phyloP scores from a whole-genome alignment of 345 rosid genomes.

The Murraya koenigii region DNA sequence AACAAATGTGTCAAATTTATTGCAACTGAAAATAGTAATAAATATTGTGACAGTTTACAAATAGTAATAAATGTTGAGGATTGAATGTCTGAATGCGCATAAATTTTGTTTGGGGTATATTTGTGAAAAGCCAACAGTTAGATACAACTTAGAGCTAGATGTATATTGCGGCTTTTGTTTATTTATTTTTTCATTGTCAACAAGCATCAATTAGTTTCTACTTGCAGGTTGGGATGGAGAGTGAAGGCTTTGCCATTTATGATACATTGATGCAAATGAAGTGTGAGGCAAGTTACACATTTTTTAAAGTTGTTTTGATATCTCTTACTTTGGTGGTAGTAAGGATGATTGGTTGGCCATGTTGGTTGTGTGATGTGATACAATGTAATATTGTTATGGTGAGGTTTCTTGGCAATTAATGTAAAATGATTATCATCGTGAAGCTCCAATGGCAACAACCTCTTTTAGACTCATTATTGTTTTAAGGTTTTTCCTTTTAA shows the following conservation, averaged over 20 bases:
- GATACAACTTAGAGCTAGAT: background rate
- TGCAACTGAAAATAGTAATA: background rate
- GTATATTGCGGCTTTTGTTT: background rate
- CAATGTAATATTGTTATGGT: background rate
- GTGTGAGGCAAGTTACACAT: constrained; percentile 44
- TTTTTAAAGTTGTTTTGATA: background rate
- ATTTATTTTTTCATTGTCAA: background rate
- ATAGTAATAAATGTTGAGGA: background rate
- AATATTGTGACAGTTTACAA: background rate
- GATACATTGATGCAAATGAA: constrained; percentile 75
- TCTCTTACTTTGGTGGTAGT: constrained; percentile 2
- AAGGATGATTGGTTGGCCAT: background rate
- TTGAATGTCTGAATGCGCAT: background rate
- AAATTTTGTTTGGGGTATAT: background rate
- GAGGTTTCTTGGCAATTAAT: background rate
- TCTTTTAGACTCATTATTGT: background rate
- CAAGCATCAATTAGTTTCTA: background rate
- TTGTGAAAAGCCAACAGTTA: background rate
- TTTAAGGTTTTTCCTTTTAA: background rate
- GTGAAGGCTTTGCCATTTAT: constrained; percentile 90
- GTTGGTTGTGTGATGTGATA: background rate
- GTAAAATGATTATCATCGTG: background rate
- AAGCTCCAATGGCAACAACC: background rate
- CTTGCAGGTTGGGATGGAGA: constrained; percentile 80
- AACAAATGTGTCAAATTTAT: background rate